phyloP scores from a whole-genome alignment of 331 rosid species.

The Spiraea crenata region DNA sequence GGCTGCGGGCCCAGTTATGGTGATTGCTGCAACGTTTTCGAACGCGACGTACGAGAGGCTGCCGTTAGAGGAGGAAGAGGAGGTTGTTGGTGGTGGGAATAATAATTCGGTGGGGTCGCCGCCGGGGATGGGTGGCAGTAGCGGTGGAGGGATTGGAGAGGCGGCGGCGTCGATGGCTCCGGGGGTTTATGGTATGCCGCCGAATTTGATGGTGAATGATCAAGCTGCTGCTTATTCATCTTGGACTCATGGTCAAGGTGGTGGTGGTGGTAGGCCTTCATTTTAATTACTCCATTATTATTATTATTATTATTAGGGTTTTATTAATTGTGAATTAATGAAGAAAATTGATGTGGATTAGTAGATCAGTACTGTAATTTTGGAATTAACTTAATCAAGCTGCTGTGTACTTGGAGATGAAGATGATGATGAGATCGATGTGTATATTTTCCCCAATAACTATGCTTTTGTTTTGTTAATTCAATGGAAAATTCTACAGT shows the following conservation, averaged over 20 bases:
- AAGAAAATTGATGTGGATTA: background rate
- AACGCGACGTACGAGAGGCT: slow-evolving; percentile 70
- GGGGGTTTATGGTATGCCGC: slow-evolving; percentile 42
- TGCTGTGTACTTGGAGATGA: too few relatives aligned
- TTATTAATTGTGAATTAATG: background rate
- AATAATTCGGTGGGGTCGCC: slow-evolving; percentile 19
- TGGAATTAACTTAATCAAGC: background rate
- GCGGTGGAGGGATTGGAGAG: slow-evolving; percentile 42
- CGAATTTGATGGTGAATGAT: slow-evolving; percentile 52
- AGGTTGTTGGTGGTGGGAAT: slow-evolving; percentile 25
- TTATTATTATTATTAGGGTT: background rate
- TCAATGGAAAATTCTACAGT: too few relatives aligned
- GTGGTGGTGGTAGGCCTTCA: slow-evolving; percentile 50
- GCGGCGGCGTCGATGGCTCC: slow-evolving; percentile 26
- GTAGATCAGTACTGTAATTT: background rate
- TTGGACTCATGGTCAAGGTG: slow-evolving; percentile 49
- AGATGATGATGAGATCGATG: too few relatives aligned
- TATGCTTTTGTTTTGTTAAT: too few relatives aligned
- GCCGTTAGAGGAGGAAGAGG: slow-evolving; percentile 57
- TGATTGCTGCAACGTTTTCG: slow-evolving; percentile 71
- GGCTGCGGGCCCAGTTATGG: slow-evolving; percentile 70
- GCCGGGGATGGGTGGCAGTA: slow-evolving; percentile 31
- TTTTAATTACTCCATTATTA: slow-evolving; percentile 17
- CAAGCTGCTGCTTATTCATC: slow-evolving; percentile 31
- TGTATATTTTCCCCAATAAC: too few relatives aligned